phyloP scores from a whole-genome alignment of 768 basidiomycete genomes.

The Russula virescens region DNA sequence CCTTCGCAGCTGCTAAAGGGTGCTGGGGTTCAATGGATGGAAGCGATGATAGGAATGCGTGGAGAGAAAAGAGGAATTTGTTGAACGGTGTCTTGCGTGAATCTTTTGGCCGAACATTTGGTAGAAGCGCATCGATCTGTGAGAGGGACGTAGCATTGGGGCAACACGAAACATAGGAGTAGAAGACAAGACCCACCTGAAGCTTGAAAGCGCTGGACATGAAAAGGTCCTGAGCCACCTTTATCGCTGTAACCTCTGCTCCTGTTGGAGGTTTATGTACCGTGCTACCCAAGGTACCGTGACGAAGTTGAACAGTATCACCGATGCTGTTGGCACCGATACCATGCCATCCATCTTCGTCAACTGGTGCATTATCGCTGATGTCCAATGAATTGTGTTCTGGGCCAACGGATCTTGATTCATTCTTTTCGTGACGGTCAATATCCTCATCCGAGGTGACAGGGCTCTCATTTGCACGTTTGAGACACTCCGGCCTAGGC shows the following conservation, averaged over 20 bases:
- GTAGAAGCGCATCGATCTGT: conserved; percentile 76
- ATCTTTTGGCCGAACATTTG: conserved; percentile 65
- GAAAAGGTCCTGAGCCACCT: conserved; percentile 69
- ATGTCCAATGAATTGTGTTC: neutral
- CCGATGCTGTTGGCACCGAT: neutral
- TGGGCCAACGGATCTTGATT: neutral
- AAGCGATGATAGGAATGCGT: conserved; percentile 56
- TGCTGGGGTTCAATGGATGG: conserved; percentile 53
- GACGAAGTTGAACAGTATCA: neutral
- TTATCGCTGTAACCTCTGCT: conserved; percentile 63
- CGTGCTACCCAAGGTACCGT: conserved; percentile 9
- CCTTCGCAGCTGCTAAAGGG: conserved; percentile 58
- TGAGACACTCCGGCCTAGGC: neutral
- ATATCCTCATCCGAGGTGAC: neutral
- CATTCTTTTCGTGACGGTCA: neutral
- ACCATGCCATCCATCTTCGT: neutral
- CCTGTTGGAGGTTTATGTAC: conserved; percentile 55
- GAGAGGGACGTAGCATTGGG: conserved; percentile 2
- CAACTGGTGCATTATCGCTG: neutral
- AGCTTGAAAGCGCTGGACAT: conserved; percentile 79
- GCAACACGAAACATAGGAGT: neutral
- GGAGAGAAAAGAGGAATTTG: conserved; percentile 60
- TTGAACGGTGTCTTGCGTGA: conserved; percentile 55
- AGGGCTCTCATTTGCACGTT: neutral
- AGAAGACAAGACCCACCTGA: conserved; percentile 44